Evolutionary conservation across 1,284 basidiomycete genomes (phyloP).

Genomic region (Paramarasmius palmivorus): DNA sequence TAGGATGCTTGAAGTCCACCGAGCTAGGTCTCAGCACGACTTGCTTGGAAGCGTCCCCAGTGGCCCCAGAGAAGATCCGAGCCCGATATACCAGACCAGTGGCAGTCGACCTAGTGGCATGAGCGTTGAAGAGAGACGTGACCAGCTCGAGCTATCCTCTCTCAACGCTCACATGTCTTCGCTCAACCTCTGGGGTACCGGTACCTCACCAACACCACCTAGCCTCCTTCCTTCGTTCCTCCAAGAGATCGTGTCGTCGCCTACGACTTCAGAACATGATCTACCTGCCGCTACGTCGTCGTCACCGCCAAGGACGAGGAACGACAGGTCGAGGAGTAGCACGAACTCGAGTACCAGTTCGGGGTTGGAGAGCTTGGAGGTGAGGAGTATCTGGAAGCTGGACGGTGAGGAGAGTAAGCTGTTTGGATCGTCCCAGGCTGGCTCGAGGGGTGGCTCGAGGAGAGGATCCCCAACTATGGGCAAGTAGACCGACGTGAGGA

Average conservation of each 20-base stretch:
- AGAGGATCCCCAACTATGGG: too few relatives aligned
- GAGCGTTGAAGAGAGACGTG: too few relatives aligned
- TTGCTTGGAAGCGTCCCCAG: too few relatives aligned
- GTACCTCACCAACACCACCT: conserved; percentile 32
- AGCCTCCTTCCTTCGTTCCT: conserved; percentile 71
- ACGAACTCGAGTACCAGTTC: background rate
- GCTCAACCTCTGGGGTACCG: background rate
- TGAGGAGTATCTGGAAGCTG: background rate
- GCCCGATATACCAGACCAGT: too few relatives aligned
- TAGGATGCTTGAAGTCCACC: conserved; percentile 8
- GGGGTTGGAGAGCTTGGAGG: background rate
- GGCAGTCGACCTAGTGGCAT: too few relatives aligned
- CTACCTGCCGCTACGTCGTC: background rate
- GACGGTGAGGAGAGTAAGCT: background rate
- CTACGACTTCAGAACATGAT: conserved; percentile 44
- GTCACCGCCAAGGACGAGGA: background rate
- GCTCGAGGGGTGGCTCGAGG: too few relatives aligned
- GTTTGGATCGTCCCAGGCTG: too few relatives aligned
- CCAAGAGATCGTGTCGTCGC: conserved; percentile 68
- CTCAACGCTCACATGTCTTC: background rate
- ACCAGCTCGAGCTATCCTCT: conserved; percentile 17
- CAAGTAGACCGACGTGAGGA: too few relatives aligned
- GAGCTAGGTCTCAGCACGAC: background rate
- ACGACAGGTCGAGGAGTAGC: background rate
- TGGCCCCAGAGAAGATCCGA: background rate